Base-by-base conservation (phyloP, 164 flowering plant genomes). In the Cinnamomum micranthum region DNA sequence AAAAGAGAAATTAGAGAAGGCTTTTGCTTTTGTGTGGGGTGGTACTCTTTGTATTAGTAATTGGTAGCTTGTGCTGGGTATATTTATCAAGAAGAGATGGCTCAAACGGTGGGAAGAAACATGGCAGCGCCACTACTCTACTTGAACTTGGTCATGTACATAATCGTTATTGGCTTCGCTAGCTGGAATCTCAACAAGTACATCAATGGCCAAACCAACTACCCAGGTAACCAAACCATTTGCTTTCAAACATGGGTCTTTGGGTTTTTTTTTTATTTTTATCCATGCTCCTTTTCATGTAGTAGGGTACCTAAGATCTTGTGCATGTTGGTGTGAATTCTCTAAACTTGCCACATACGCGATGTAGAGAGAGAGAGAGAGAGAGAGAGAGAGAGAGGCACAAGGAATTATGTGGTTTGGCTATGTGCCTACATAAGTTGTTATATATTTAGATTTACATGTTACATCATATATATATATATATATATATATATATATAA, bases 111-210 rank as follows among this genome's bases (percentile, higher is more conserved):
- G 6, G 97, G 95, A 35, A 91, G 92, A 65, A 89, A 80, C 75
- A 11, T 93, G n/a, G 97, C 97, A 71, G 94, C 87, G 6, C 97
- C 98, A 11, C 77, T 95, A 87, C 80, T 95, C 86, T 88, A 89
- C 72, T 70, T 95, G 10, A 95, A 93, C 84, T 71, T 95, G 82
- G 17, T 88, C 23, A 78, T 93, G 91, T 95, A 91, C 66, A 50
- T 87, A 23, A 70, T 89, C 5, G 88, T 87, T 0, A 19, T 91
- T 15, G 97, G 97, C 1, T 89, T 95, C 82, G 91, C 92, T 71
- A 91, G 97, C 81, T 95, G 98, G 97, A 88, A 90, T 73, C 76
- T 93, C 33, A 88, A 95, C 74, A 84, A 79, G 85, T 87, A 76
- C 77, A 93, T 95, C 88, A 88, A 95, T 79, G 97, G 94, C 84